Evolutionary conservation across 1,284 basidiomycete species (phyloP).

Genomic region (Cryptococcus sp.): DNA sequence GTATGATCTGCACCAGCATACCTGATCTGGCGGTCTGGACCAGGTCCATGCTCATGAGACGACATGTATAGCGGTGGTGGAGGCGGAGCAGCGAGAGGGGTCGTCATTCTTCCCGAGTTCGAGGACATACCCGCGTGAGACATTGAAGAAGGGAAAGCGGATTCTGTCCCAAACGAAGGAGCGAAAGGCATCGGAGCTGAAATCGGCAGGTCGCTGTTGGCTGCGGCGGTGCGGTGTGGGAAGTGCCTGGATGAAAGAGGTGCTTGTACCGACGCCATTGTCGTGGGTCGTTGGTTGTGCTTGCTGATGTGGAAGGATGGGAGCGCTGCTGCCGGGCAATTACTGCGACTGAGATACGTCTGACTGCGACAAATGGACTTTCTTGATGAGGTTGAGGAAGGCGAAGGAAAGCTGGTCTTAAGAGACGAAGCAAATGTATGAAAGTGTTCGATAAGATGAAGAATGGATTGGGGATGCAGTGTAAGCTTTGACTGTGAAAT

Average conservation of each 20-base stretch:
- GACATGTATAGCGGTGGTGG: constrained; percentile 22
- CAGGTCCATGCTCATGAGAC: constrained; percentile 10
- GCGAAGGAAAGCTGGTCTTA: no score
- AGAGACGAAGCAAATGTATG: no score
- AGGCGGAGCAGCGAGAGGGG: constrained; percentile 26
- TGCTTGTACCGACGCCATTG: neutral
- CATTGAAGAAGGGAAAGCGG: neutral
- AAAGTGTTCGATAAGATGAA: no score
- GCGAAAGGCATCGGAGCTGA: neutral
- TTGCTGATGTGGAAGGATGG: no score
- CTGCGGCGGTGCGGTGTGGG: neutral
- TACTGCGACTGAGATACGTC: no score
- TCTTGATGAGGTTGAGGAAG: no score
- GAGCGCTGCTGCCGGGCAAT: no score
- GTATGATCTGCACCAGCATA: constrained; percentile 42
- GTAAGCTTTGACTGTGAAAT: no score
- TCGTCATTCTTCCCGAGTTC: constrained; percentile 13
- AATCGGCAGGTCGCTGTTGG: neutral
- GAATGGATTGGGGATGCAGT: no score
- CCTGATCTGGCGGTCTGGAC: constrained; percentile 18
- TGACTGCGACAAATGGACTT: no score
- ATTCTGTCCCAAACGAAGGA: neutral
- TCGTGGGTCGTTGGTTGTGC: no score
- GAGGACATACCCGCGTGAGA: neutral
- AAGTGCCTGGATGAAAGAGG: neutral